These are phyloP conservation scores for Acanthamoeba triangularis DNA, from an alignment of 208 protist species.

Conservation along the genomic window DNA sequence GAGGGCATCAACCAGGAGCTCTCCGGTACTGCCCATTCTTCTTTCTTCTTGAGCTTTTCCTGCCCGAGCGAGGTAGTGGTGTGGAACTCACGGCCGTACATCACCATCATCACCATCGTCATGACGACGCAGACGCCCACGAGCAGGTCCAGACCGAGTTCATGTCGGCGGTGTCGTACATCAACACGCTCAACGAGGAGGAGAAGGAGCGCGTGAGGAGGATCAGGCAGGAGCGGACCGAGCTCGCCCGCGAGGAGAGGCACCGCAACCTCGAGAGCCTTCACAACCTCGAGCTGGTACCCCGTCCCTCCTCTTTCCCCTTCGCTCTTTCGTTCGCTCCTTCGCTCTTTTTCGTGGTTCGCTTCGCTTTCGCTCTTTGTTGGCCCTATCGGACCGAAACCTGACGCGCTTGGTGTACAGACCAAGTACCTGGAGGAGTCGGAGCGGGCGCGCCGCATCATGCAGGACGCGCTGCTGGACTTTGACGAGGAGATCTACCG, in stretches of 20 bases:
- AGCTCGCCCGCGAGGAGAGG: slow-evolving; percentile 13
- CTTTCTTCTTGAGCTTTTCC: background rate
- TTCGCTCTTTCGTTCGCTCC: background rate
- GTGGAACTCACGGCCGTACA: background rate
- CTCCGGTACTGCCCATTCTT: background rate
- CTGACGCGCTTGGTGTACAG: background rate
- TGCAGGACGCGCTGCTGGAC: slow-evolving; percentile 55
- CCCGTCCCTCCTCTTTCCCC: background rate
- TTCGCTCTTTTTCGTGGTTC: background rate
- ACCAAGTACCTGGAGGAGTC: slow-evolving; percentile 65
- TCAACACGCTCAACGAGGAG: background rate
- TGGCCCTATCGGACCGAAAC: background rate
- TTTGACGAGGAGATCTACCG: slow-evolving; percentile 67
- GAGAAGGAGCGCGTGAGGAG: slow-evolving; percentile 12
- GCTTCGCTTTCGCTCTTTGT: background rate
- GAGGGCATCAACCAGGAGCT: slow-evolving; percentile 55
- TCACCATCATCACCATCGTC: too few species aligned
- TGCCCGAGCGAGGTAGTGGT: background rate
- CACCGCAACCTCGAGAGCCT: background rate
- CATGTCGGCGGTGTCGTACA: slow-evolving; percentile 39
- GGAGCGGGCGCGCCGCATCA: slow-evolving; percentile 31
- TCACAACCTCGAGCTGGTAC: slow-evolving; percentile 62
- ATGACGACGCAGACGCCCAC: slow-evolving; percentile 22
- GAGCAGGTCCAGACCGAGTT: slow-evolving; percentile 24
- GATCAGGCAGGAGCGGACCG: background rate